A percentile compares a stretch with the other conserved stretches of the same genome.
Conservation (phyloP, 225 moss, liverwort and hornwort genomes). For the Rhytidiadelphus loreus region DNA sequence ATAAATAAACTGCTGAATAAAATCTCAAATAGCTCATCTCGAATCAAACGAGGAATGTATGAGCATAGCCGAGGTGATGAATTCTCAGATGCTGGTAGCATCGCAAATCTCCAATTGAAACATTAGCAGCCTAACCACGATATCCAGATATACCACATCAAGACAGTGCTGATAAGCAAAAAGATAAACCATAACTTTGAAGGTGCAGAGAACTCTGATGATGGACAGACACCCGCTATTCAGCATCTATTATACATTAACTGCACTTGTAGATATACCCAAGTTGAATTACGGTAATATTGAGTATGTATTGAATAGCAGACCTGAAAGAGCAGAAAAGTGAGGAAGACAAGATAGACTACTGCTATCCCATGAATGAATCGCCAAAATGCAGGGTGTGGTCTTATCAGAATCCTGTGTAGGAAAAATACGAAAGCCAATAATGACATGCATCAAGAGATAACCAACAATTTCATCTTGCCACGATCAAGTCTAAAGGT, state of each 20-base stretch:
- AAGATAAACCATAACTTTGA: not conserved
- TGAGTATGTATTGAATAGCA: not conserved
- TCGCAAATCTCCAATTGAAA: not conserved
- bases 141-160: not conserved
- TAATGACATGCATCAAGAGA: not conserved
- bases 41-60: not conserved
- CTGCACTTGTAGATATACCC: not conserved
- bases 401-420: conserved; percentile 70
- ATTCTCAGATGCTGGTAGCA: not conserved
- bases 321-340: conserved; percentile 87
- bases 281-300: not conserved
- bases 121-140: not conserved
- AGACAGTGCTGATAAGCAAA: not conserved
- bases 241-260: not conserved
- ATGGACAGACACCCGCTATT: not conserved
- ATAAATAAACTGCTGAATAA: not conserved
- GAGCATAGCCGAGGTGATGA: not conserved
- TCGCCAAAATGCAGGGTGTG: conserved; percentile 90
- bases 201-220: not conserved
- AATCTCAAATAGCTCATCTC: not conserved
- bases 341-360: conserved; percentile 72
- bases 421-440: not conserved
- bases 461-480: not conserved
- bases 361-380: conserved; percentile 79
- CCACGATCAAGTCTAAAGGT: not conserved